Base-by-base conservation (phyloP, 2,329 filamentous ascomycete species). In the Aschersonia sp. region DNA sequence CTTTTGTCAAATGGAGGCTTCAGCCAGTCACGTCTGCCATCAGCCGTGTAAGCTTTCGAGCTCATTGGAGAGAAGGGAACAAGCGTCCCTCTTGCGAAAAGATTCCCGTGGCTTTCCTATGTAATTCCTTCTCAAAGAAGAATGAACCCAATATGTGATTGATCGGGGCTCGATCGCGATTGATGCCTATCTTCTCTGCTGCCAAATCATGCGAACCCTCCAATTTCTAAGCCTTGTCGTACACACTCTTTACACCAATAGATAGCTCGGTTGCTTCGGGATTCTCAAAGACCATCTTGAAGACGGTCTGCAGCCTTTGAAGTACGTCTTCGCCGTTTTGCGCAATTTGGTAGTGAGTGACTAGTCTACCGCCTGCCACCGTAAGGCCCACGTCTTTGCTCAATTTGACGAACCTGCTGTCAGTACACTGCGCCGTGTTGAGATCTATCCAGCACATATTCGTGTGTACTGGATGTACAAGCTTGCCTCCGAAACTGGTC, bases 391-490 rank as follows among this genome's bases (percentile, higher is more conserved):
- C 63, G 35, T 67, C 66, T 44, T 58, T 57, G 5, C 66, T 67
- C 33, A 71, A 58, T 53, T 63, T 58, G 11, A 60, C 57, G 46
- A 75, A 66, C 40, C 57, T 60, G 47, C 60, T 60, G 5, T 46
- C 51, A 11, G 60, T 59, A 51, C 70, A 68, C 2, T 76, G 75
- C 9, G 76, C 74, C 1, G 73, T 72, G 32, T 78, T 73, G 12
- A 92, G 67, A 61, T 94, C 82, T 49, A 94, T 58, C 87, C 86
- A 94, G 35, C 87, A 78, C 85, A 94, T 94, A 65, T 94, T 94
- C n/a, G 87, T 94, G 59, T 94, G 81, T 1, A 85, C 81, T 0
- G 84, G 82, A 50, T 81, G 71, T 22, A 72, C 64, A 49, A 87
- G 64, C 63, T 75, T 78, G 1, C 87, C 87, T 5, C 87, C 87